phyloP scores from a whole-genome alignment of 768 basidiomycete genomes.

The Cyclocybe cylindracea region DNA sequence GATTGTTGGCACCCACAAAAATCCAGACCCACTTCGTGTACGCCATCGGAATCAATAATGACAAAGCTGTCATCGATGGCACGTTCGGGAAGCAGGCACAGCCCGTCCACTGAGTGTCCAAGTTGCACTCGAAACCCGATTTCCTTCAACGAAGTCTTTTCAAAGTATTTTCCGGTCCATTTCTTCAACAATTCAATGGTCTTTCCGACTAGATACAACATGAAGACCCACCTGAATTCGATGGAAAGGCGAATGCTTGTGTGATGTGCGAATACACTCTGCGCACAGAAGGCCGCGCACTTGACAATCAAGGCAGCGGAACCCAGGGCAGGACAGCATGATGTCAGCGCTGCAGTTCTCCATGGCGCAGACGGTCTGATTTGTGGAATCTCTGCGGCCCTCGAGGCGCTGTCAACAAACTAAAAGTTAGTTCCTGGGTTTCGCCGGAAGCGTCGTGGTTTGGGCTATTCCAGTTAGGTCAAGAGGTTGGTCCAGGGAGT shows the following conservation, averaged over 20 bases:
- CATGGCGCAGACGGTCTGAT: neutral
- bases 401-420: too few relatives aligned
- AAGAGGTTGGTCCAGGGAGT: too few relatives aligned
- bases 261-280: constrained; percentile 7
- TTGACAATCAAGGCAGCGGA: constrained; percentile 17
- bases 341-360: neutral
- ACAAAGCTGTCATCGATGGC: constrained; percentile 24
- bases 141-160: constrained; percentile 11
- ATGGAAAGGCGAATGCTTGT: constrained; percentile 14
- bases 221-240: constrained; percentile 12
- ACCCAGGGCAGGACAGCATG: neutral
- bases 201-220: neutral
- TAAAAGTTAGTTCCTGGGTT: too few relatives aligned
- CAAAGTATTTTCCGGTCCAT: constrained; percentile 19
- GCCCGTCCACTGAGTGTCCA: constrained; percentile 17
- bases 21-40: constrained; percentile 31
- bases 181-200: constrained; percentile 3
- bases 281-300: constrained; percentile 1
- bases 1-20: constrained; percentile 30
- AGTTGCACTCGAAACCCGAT: constrained; percentile 29
- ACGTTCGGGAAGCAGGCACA: constrained; percentile 14
- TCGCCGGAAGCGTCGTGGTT: too few relatives aligned
- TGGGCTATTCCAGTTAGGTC: too few relatives aligned
- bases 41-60: constrained; percentile 29
- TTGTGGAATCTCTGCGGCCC: constrained; percentile 1